A percentile compares a stretch with the other conserved stretches of the same genome.
Evolutionary conservation across 805 yeast species (phyloP).

Genomic region (Maudiozyma saulgeensis): DNA sequence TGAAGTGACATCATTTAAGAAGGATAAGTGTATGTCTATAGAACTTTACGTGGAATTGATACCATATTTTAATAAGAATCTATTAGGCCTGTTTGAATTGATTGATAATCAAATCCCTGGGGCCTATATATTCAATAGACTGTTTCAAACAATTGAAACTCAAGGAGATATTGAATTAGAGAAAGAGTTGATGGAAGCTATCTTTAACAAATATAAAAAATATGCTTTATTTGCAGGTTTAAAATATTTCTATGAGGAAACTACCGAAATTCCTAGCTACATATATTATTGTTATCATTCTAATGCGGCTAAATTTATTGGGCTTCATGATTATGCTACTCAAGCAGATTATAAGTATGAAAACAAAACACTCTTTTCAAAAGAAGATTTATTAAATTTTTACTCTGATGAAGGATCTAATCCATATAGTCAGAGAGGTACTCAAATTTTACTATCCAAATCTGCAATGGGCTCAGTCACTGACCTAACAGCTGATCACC

Average conservation of each 20-base stretch:
- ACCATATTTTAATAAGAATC: slow-evolving; percentile 9
- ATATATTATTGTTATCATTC: slow-evolving; percentile 24
- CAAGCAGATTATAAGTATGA: slow-evolving; percentile 17
- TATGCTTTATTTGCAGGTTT: slow-evolving; percentile 27
- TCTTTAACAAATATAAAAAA: slow-evolving; percentile 21
- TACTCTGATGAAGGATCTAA: slow-evolving; percentile 26
- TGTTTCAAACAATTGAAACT: slow-evolving; percentile 12
- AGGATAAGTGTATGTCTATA: slow-evolving; percentile 17
- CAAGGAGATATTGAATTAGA: slow-evolving; percentile 8
- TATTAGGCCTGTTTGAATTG: slow-evolving; percentile 12
- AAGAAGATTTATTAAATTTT: slow-evolving; percentile 24
- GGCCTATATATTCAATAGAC: slow-evolving; percentile 12
- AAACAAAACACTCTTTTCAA: slow-evolving; percentile 13
- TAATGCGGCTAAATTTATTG: slow-evolving; percentile 23
- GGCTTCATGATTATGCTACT: slow-evolving; percentile 19
- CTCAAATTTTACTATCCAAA: slow-evolving; percentile 19
- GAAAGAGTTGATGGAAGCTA: slow-evolving; percentile 13
- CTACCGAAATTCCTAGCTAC: slow-evolving; percentile 9
- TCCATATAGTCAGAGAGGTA: slow-evolving; percentile 24
- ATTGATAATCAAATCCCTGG: slow-evolving; percentile 18
- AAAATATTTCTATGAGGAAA: slow-evolving; percentile 18
- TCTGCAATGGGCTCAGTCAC: slow-evolving; percentile 15
- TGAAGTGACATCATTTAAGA: slow-evolving; percentile 13
- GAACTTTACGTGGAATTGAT: slow-evolving; percentile 22
- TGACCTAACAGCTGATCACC: slow-evolving; percentile 17